A percentile compares a stretch with the other conserved stretches of the same genome.
phyloP scores from a whole-genome alignment of 2,329 filamentous ascomycete species.

The Drechmeria coniospora region DNA sequence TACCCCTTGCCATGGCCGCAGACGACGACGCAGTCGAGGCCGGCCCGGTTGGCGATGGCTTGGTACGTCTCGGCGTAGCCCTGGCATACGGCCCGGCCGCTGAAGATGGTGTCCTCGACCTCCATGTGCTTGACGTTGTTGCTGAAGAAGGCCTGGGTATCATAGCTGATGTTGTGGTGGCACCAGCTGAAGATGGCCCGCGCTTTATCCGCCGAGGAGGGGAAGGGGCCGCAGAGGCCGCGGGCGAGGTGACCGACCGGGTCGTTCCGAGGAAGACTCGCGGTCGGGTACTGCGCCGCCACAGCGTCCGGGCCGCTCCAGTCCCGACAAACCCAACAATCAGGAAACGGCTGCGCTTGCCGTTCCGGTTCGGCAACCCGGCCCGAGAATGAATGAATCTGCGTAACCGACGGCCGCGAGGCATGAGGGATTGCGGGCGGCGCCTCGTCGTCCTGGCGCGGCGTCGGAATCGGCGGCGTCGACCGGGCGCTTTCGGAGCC shows the following conservation, averaged over 20 bases:
- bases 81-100: conserved; percentile 76
- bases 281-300: conserved; percentile 59
- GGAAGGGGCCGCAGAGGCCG: conserved; percentile 63
- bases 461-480: conserved; percentile 2
- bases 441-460: conserved; percentile 12
- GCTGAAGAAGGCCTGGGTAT: conserved; percentile 64
- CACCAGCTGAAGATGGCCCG: conserved; percentile 89
- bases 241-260: conserved; percentile 62
- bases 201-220: conserved; percentile 78
- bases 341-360: conserved; percentile 12
- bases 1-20: conserved; percentile 77
- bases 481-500: conserved; percentile 8
- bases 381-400: conserved; percentile 19
- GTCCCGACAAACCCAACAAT: conserved; percentile 75
- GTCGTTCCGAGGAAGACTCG: conserved; percentile 49
- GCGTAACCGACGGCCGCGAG: conserved; percentile 35
- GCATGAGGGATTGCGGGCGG: conserved; percentile 37
- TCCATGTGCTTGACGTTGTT: conserved; percentile 50
- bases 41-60: conserved; percentile 62
- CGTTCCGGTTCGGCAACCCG: conserved; percentile 13
- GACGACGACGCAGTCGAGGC: conserved; percentile 62
- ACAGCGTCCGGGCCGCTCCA: conserved; percentile 70
- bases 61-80: conserved; percentile 78
- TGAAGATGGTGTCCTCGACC: conserved; percentile 56
- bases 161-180: conserved; percentile 84